phyloP scores from a whole-genome alignment of 2,329 filamentous ascomycete genomes.

The Camptophora hylomeconis region DNA sequence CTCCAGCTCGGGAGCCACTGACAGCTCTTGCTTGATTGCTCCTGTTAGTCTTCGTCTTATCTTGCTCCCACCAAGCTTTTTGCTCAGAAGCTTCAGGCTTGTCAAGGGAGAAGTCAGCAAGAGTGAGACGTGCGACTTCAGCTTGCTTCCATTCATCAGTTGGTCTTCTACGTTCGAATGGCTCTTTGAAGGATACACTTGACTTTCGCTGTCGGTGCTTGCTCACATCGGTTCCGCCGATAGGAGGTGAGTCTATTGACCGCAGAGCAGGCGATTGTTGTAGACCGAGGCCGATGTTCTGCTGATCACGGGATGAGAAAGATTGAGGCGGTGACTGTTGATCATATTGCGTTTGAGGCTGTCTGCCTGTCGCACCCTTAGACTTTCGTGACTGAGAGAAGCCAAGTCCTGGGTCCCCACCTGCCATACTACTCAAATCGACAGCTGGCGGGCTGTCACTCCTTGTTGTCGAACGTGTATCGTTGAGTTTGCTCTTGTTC shows the following conservation, averaged over 20 bases:
- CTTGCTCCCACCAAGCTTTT: constrained; percentile 67
- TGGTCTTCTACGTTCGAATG: constrained; percentile 32
- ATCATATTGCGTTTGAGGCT: constrained; percentile 4
- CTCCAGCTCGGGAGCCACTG: constrained; percentile 6
- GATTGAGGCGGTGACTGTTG: constrained; percentile 10
- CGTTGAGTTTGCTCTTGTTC: too few relatives aligned
- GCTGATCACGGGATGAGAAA: too few relatives aligned
- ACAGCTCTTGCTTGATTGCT: constrained; percentile 35
- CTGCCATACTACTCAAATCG: too few relatives aligned
- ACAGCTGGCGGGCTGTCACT: too few relatives aligned
- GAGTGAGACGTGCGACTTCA: constrained; percentile 47
- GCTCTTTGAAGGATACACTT: constrained; percentile 34
- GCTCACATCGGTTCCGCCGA: constrained; percentile 9
- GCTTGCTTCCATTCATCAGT: constrained; percentile 56
- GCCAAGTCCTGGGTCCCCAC: too few relatives aligned
- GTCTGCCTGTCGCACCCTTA: neutral
- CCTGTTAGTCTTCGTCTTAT: constrained; percentile 30
- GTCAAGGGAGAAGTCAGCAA: constrained; percentile 47
- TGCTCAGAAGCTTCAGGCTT: constrained; percentile 23
- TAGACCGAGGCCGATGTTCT: constrained; percentile 6
- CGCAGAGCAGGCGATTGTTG: constrained; percentile 10
- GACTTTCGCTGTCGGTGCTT: constrained; percentile 19
- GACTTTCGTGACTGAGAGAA: constrained; percentile 1
- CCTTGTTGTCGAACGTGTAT: too few relatives aligned
- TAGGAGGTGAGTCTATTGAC: constrained; percentile 9